These are phyloP conservation scores for Carex littledalei DNA, from an alignment of 176 grass and related monocot genomes.

Conservation along the genomic window DNA sequence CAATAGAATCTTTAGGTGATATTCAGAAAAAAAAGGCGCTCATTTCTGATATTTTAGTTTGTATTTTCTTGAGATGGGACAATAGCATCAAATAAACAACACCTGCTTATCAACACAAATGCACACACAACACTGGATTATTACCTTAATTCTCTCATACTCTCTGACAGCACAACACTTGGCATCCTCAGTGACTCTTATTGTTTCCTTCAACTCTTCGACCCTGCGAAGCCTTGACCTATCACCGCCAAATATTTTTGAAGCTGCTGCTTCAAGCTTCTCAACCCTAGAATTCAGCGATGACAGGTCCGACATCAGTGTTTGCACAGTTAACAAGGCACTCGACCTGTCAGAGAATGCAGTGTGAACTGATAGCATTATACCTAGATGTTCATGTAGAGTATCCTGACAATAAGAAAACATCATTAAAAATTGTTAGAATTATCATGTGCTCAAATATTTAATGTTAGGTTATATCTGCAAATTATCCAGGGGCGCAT, in stretches of 20 bases:
- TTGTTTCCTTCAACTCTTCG: conserved; percentile 77
- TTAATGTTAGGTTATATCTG: background rate
- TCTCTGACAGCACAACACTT: conserved; percentile 80
- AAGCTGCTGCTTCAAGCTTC: conserved; percentile 82
- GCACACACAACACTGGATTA: background rate
- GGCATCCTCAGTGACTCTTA: conserved; percentile 78
- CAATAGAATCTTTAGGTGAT: too few species aligned
- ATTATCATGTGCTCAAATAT: background rate
- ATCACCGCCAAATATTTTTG: conserved; percentile 93
- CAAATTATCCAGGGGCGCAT: background rate
- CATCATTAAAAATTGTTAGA: conserved; percentile 1
- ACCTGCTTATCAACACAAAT: background rate
- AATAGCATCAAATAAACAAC: background rate
- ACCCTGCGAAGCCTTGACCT: conserved; percentile 66
- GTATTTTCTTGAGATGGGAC: background rate
- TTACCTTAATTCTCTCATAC: conserved; percentile 97
- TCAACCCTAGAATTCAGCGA: conserved; percentile 65
- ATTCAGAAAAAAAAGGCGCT: background rate
- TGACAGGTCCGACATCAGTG: conserved; percentile 83
- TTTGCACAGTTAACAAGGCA: conserved; percentile 93
- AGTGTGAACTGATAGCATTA: conserved; percentile 77
- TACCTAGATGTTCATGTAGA: conserved; percentile 84
- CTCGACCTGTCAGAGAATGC: conserved; percentile 90
- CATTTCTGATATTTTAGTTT: background rate
- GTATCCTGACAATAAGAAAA: conserved; percentile 56